Conservation (phyloP, 2,329 filamentous ascomycete species). For the Beauveria varroae region DNA sequence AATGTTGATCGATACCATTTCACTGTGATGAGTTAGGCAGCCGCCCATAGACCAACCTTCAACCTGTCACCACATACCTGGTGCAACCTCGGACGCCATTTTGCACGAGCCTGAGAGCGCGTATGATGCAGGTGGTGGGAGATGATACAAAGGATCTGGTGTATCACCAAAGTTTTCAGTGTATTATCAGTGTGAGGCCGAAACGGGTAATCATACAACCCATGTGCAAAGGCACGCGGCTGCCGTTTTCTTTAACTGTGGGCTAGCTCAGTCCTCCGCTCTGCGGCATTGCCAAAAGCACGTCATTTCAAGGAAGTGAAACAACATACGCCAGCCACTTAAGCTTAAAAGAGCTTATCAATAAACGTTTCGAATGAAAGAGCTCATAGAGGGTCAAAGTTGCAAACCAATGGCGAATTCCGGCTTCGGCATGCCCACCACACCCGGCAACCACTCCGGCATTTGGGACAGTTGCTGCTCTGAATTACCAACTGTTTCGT, state of each 20-base stretch:
- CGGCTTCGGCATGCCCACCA: neutral
- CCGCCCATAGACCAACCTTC: neutral
- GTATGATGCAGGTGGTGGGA: neutral
- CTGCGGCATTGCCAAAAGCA: neutral
- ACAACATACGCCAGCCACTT: neutral
- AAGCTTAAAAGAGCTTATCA: neutral
- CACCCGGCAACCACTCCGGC: neutral
- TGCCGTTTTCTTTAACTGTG: neutral
- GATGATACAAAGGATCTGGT: neutral
- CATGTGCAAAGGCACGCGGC: neutral
- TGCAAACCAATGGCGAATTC: neutral
- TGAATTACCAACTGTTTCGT: neutral
- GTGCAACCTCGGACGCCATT: neutral
- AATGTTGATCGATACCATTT: conserved; percentile 66
- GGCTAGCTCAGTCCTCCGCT: neutral
- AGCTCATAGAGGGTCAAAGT: neutral
- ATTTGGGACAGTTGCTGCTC: neutral
- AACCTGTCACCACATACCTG: neutral
- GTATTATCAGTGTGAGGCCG: neutral
- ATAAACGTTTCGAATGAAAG: neutral
- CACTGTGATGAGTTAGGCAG: conserved; percentile 28
- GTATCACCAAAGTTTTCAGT: neutral
- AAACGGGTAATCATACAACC: neutral
- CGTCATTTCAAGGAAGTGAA: conserved; percentile 3
- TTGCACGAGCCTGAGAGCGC: neutral